Evolutionary conservation across 352 stramenopile species (phyloP), one percentile per base, ranked within the genome.

Genomic region (Pythium aphanidermatum): DNA sequence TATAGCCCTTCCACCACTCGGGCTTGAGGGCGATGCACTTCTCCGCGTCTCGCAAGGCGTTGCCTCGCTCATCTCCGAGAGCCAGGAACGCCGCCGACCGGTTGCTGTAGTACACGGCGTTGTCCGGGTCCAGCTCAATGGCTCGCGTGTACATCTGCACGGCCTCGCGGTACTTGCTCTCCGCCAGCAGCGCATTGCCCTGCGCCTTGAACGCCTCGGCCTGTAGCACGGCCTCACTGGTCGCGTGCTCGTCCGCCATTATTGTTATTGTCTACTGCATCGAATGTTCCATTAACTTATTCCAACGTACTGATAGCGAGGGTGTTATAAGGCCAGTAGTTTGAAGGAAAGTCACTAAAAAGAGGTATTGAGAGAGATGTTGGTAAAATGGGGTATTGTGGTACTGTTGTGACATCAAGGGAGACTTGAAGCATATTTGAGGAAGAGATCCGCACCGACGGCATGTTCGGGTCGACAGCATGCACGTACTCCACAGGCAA

Each of bases 1-100:
- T 86, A 63, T 88, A 95, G 0, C 83, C 81, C 58, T 95, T 95
- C 77, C 73, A 88, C 83, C 83, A 95, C 27, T 86, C 68, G 48
- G 76, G 78, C n/a, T 65, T 62, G 10, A 88, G 59, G 36, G 74
- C 74, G 27, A 95, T 84, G 47, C 83, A 95, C 26, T 44, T 66
- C 33, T 93, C 73, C 2, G 83, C 83, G 57, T 95, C 83, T 19
- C 68, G 68, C 13, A 92, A 52, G 24, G 83, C 83, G 52, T 92
- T 93, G 29, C 76, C 71, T 27, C 83, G 78, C 28, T 79, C 76
- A 55, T 92, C 81, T 17, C 77, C 82, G 61, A 90, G 67, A 11
- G 75, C 77, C 41, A 95, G 48, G 51, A 75, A 92, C 47, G 83
- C 79, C 5, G 83, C 83, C 51, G 75, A 92, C 20, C 83, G 81